Base-by-base conservation (phyloP, 768 basidiomycete species). In the Boletus tomentosulus region DNA sequence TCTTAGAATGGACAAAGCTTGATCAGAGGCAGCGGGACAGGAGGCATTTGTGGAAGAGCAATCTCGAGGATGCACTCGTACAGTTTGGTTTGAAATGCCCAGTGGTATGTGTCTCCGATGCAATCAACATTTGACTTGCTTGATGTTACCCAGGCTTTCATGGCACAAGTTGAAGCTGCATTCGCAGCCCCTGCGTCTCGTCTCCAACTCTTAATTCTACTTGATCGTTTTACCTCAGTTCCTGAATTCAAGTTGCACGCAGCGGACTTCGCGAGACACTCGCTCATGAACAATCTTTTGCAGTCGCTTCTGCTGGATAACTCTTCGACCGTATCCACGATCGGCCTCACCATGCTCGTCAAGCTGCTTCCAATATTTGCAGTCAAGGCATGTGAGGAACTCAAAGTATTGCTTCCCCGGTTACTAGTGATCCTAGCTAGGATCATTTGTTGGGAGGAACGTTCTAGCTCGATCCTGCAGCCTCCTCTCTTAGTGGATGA, bases 341-440 rank as follows among this genome's bases (percentile, higher is more conserved):
- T 86, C 48, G 83, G 78, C 4, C 71, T 91, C 48, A 81, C 79
- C 1, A 73, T 86, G 13, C 64, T 92, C 22, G 80, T 83, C 51
- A 90, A 88, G 66, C 66, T 88, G 9, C 74, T 93, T n/a, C 89
- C 89, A 27, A 77, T 84, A 38, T 75, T 91, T 53, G 89, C 89
- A 6, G 80, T 86, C 2, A 74, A 82, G 53, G 81, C 86, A 10
- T 78, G 73, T 43, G 70, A 78, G 10, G 71, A 75, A 7, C 74
- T 93, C 52, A 84, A 81, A 60, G 59, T 63, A 34, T 72, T 84
- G 46, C 77, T 93, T 6, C 89, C 90, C 3, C 76, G 71, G 46
- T 72, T 92, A 5, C 74, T 91, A 38, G 81, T 77, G 12, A 78
- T 90, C 44, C 76, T 92, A 9, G 86, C 86, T 0, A 76, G 87